Percentiles rank a stretch among this genome's conserved stretches.
Conservation (phyloP, 2,329 filamentous ascomycete genomes). For the Myotisia sp. region DNA sequence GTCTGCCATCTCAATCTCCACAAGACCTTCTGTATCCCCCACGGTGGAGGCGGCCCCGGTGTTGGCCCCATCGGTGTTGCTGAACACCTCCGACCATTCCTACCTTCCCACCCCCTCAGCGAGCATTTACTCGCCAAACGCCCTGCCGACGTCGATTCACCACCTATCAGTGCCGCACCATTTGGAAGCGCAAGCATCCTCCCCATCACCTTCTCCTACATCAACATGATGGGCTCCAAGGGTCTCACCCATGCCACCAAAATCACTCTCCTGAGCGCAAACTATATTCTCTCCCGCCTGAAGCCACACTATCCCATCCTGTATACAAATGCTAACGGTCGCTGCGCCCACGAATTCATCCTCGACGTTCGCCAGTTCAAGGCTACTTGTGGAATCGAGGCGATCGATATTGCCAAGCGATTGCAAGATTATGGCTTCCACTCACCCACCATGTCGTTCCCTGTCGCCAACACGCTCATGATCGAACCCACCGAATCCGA, state of each 20-base stretch:
- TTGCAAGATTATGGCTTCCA: slow-evolving; percentile 97
- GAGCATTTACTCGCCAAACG: slow-evolving; percentile 31
- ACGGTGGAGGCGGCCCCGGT: slow-evolving; percentile 85
- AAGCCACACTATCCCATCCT: slow-evolving; percentile 76
- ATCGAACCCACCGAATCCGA: slow-evolving; percentile 95
- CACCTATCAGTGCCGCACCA: slow-evolving; percentile 61
- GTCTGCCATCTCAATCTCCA: slow-evolving; percentile 95
- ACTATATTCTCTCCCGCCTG: slow-evolving; percentile 84
- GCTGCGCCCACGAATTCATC: slow-evolving; percentile 96
- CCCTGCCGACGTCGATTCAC: slow-evolving; percentile 33
- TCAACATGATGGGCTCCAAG: slow-evolving; percentile 75
- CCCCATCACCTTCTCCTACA: slow-evolving; percentile 90
- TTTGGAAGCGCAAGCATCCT: slow-evolving; percentile 85
- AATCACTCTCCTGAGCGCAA: slow-evolving; percentile 86
- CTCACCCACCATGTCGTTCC: slow-evolving; percentile 93
- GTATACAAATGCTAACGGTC: slow-evolving; percentile 79
- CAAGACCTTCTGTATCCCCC: slow-evolving; percentile 98
- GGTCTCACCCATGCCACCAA: slow-evolving; percentile 83
- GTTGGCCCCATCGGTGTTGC: slow-evolving; percentile 91
- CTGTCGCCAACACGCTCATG: slow-evolving; percentile 90
- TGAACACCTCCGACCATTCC: slow-evolving; percentile 58
- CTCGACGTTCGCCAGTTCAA: slow-evolving; percentile 77
- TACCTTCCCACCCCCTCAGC: slow-evolving; percentile 56
- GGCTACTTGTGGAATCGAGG: slow-evolving; percentile 69
- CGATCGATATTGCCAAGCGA: slow-evolving; percentile 89